These are phyloP conservation scores for Eucalyptus paniculata DNA, from an alignment of 345 rosid species.

Conservation along the genomic window DNA sequence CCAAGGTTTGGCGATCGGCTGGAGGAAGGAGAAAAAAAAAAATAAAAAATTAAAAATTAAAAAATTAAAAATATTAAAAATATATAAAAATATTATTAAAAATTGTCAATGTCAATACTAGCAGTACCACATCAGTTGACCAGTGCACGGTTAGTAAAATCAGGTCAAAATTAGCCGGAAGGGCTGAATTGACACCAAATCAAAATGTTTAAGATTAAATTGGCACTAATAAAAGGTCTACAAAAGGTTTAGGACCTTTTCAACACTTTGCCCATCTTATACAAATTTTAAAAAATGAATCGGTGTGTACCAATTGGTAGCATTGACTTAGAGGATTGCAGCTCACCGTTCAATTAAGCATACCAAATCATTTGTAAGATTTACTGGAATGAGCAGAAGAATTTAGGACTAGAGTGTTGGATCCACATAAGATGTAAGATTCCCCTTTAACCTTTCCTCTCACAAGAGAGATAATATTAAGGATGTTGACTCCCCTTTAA, in stretches of 20 bases:
- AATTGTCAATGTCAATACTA: rapidly evolving
- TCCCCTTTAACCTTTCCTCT: not conserved
- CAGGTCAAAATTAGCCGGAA: rapidly evolving
- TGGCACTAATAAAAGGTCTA: no score
- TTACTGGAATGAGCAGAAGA: not conserved
- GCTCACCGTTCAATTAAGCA: not conserved
- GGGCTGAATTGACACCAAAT: rapidly evolving
- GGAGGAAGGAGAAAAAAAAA: no score
- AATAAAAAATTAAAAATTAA: no score
- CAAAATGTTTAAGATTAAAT: no score
- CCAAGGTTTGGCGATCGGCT: rapidly evolving
- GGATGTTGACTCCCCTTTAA: no score
- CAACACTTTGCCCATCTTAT: not conserved
- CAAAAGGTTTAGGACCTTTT: no score
- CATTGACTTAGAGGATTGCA: not conserved
- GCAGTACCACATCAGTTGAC: no score
- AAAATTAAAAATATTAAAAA: no score
- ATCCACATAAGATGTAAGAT: not conserved
- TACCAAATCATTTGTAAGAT: not conserved
- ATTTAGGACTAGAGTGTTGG: not conserved
- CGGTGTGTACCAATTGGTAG: not conserved
- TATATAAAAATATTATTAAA: no score
- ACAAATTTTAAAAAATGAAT: not conserved
- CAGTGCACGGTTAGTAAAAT: no score
- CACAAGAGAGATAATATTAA: not conserved